Conservation (phyloP, 768 basidiomycete genomes). For the Favolaschia claudopus region DNA sequence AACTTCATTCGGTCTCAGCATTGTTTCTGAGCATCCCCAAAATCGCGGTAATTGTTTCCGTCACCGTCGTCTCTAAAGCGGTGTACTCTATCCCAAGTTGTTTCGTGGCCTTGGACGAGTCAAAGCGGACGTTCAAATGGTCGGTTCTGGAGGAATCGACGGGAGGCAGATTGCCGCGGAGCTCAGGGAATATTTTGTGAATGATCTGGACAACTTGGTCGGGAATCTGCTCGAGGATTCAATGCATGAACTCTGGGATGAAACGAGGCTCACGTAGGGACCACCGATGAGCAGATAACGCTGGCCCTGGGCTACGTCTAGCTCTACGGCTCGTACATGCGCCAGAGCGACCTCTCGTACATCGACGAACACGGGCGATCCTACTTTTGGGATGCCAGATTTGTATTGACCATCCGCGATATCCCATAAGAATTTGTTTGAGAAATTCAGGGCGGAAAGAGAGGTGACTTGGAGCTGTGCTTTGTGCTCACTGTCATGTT, state of each 20-base stretch:
- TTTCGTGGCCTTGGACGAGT: slow-evolving; percentile 10
- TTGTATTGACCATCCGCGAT: slow-evolving; percentile 21
- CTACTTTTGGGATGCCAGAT: slow-evolving; percentile 8
- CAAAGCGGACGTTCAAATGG: neutral
- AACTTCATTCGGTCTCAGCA: too few relatives aligned
- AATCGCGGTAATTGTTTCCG: slow-evolving; percentile 3
- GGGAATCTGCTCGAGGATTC: neutral
- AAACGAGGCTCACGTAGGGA: slow-evolving; percentile 5
- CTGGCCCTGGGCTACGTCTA: slow-evolving; percentile 12
- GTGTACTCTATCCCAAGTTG: slow-evolving; percentile 17
- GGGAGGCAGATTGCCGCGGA: slow-evolving; percentile 10
- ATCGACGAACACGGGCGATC: slow-evolving; percentile 31
- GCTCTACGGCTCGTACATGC: slow-evolving; percentile 34
- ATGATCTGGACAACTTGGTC: slow-evolving; percentile 17
- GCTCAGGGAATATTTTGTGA: slow-evolving; percentile 12
- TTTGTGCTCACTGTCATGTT: too few relatives aligned
- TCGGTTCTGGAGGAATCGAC: neutral
- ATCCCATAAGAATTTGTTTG: slow-evolving; percentile 13
- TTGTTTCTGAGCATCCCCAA: too few relatives aligned
- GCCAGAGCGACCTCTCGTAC: slow-evolving; percentile 43
- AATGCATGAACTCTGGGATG: neutral
- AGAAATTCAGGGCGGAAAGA: slow-evolving; percentile 23
- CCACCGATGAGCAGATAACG: slow-evolving; percentile 25
- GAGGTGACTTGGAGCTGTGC: too few relatives aligned
- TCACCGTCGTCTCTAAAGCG: slow-evolving; percentile 3